Conservation (phyloP, 805 yeast species). For the Kodamaea kaohsiungensis region DNA sequence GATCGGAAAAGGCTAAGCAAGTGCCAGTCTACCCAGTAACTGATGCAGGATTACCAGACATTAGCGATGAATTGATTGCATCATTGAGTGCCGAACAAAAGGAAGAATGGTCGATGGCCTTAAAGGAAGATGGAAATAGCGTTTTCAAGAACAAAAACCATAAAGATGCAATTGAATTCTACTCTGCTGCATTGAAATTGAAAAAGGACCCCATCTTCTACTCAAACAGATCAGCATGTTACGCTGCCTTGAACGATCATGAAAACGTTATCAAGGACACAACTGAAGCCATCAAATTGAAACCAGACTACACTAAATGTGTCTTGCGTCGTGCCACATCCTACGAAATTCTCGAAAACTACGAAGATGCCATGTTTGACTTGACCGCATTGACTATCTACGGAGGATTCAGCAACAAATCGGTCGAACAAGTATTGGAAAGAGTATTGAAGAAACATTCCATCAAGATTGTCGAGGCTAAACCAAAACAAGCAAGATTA, state of each 20-base stretch:
- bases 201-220: slow-evolving; percentile 85
- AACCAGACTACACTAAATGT: slow-evolving; percentile 91
- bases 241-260: slow-evolving; percentile 75
- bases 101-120: slow-evolving; percentile 65
- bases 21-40: slow-evolving; percentile 50
- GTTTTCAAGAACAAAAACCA: slow-evolving; percentile 70
- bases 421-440: slow-evolving; percentile 80
- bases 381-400: slow-evolving; percentile 83
- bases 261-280: slow-evolving; percentile 89
- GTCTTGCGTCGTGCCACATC: slow-evolving; percentile 91
- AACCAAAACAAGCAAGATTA: slow-evolving; percentile 52
- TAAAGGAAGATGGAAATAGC: slow-evolving; percentile 89
- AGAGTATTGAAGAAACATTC: slow-evolving; percentile 82
- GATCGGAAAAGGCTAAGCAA: neutral
- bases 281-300: slow-evolving; percentile 77
- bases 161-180: slow-evolving; percentile 75
- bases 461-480: slow-evolving; percentile 64
- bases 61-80: slow-evolving; percentile 48
- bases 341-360: slow-evolving; percentile 76
- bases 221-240: slow-evolving; percentile 96
- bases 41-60: slow-evolving; percentile 56
- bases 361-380: slow-evolving; percentile 86
- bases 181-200: slow-evolving; percentile 73
- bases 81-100: slow-evolving; percentile 51
- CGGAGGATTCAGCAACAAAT: slow-evolving; percentile 78